Evolutionary conservation across 2,329 filamentous ascomycete genomes (phyloP).

Genomic region (Teratosphaeria gauchensis): DNA sequence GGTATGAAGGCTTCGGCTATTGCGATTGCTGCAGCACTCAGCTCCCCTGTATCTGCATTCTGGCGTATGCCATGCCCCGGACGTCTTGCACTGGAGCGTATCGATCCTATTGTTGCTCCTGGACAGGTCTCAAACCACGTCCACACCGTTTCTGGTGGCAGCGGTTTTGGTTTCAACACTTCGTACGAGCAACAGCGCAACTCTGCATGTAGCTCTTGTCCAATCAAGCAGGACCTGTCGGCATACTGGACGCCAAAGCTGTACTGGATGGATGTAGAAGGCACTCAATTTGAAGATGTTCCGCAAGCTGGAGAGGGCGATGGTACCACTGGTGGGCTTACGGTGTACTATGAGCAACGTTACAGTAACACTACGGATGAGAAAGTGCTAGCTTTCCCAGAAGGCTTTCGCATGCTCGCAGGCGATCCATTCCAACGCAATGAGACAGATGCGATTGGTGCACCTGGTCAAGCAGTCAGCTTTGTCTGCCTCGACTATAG

Average conservation of each 20-base stretch:
- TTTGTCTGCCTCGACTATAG: constrained; percentile 47
- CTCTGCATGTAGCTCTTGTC: constrained; percentile 62
- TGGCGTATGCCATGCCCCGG: constrained; percentile 60
- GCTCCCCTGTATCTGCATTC: constrained; percentile 49
- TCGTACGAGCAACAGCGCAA: constrained; percentile 49
- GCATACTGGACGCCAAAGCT: constrained; percentile 71
- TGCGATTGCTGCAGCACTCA: constrained; percentile 22
- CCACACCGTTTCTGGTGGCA: constrained; percentile 63
- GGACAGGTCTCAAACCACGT: constrained; percentile 52
- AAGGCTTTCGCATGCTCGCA: constrained; percentile 60
- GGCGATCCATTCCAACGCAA: constrained; percentile 53
- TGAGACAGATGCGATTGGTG: constrained; percentile 45
- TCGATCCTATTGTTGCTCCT: constrained; percentile 60
- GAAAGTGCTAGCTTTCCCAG: constrained; percentile 58
- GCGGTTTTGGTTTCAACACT: constrained; percentile 54
- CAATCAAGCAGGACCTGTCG: constrained; percentile 51
- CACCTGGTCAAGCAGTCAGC: constrained; percentile 40
- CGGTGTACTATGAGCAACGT: constrained; percentile 60
- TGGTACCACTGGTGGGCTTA: constrained; percentile 47
- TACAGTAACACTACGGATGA: constrained; percentile 35
- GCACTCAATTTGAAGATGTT: constrained; percentile 52
- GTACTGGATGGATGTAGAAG: constrained; percentile 56
- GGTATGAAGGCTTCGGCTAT: constrained; percentile 6
- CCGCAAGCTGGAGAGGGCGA: constrained; percentile 43
- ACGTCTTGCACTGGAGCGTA: constrained; percentile 49